phyloP scores from a whole-genome alignment of 352 stramenopile species.

The Globisporangium alternatum region DNA sequence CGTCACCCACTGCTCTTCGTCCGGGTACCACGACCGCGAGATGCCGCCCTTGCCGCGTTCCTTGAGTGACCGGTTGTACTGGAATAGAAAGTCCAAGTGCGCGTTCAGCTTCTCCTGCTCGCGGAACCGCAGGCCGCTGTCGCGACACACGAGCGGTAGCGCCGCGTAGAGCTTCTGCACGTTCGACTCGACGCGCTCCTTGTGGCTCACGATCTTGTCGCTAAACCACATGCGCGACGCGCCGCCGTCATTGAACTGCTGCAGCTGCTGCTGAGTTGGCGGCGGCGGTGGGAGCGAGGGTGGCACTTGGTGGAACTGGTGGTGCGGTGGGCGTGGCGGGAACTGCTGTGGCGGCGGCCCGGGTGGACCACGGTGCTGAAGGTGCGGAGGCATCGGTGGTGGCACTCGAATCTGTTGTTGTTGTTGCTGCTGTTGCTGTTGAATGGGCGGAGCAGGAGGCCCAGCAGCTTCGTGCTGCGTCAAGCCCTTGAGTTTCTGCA shows the following conservation, averaged over 20 bases:
- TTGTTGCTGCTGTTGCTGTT: constrained; percentile 21
- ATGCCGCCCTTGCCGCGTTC: constrained; percentile 79
- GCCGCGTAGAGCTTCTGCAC: constrained; percentile 84
- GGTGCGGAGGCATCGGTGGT: not conserved
- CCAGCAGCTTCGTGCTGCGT: constrained; percentile 21
- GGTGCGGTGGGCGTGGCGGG: not conserved
- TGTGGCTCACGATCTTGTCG: constrained; percentile 78
- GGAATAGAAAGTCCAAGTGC: constrained; percentile 85
- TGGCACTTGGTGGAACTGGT: constrained; percentile 8
- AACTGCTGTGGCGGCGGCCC: not conserved
- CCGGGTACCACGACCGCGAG: constrained; percentile 79
- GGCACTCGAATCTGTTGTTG: constrained; percentile 7
- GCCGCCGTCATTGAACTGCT: constrained; percentile 31
- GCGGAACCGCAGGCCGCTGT: constrained; percentile 78
- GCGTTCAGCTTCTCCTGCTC: constrained; percentile 76
- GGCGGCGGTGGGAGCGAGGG: constrained; percentile 10
- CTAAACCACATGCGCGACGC: constrained; percentile 85
- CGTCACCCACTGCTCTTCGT: constrained; percentile 78
- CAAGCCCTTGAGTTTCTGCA: constrained; percentile 79
- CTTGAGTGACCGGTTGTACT: constrained; percentile 81
- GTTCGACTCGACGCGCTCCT: constrained; percentile 83
- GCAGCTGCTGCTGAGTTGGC: constrained; percentile 2
- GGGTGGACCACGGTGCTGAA: constrained; percentile 7
- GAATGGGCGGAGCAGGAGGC: constrained; percentile 2
- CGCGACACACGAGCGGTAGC: constrained; percentile 73